These are phyloP conservation scores for Wickerhamiella azyma DNA, from an alignment of 805 yeast species.

Conservation along the genomic window DNA sequence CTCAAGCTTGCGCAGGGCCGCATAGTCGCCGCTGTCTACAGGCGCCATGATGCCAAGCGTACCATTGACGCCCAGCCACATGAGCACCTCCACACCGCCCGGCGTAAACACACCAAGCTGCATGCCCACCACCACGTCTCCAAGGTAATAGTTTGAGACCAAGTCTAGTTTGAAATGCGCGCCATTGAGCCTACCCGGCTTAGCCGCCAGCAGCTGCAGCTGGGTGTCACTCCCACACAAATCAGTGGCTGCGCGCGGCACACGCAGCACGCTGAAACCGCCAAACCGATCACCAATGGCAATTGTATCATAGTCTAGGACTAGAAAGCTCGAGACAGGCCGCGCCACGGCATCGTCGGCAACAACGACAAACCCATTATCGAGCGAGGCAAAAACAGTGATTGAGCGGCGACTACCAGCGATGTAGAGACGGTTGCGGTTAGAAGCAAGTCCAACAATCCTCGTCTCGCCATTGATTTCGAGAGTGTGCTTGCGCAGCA, in stretches of 20 bases:
- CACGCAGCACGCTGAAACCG: constrained; percentile 52
- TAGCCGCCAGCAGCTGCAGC: constrained; percentile 28
- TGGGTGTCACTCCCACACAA: constrained; percentile 39
- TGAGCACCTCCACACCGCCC: constrained; percentile 52
- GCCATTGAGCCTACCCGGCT: constrained; percentile 32
- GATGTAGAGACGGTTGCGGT: constrained; percentile 47
- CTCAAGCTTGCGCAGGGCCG: constrained; percentile 45
- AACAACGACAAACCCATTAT: constrained; percentile 43
- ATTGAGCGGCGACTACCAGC: constrained; percentile 65
- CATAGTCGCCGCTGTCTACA: constrained; percentile 44
- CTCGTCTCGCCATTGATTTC: constrained; percentile 32
- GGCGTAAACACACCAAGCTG: constrained; percentile 38
- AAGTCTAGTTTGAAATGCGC: constrained; percentile 32
- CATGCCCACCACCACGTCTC: constrained; percentile 59
- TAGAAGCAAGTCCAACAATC: constrained; percentile 41
- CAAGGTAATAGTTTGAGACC: constrained; percentile 46
- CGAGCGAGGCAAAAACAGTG: constrained; percentile 37
- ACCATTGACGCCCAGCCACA: constrained; percentile 73
- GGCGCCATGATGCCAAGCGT: constrained; percentile 66
- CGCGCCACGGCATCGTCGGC: constrained; percentile 59
- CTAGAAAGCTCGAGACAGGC: constrained; percentile 44
- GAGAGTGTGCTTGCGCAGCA: constrained; percentile 50
- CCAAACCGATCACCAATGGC: constrained; percentile 85
- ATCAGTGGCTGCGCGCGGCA: constrained; percentile 37
- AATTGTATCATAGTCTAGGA: constrained; percentile 63